phyloP scores from a whole-genome alignment of 2,329 filamentous ascomycete genomes.

The Calonectria crousiana region DNA sequence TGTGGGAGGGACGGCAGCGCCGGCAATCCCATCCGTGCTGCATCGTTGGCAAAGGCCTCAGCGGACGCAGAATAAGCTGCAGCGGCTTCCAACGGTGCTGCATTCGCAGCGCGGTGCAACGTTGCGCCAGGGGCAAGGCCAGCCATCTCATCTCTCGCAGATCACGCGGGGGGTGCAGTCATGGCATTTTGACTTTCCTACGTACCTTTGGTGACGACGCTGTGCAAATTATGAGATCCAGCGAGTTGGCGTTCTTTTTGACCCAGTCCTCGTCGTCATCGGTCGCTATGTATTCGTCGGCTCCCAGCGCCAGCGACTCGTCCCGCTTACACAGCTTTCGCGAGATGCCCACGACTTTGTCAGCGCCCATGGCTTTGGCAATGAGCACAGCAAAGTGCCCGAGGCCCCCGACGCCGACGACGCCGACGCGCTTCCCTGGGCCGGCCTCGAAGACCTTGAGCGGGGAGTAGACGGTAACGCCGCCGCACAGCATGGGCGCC shows the following conservation, averaged over 20 bases:
- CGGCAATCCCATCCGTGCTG: background rate
- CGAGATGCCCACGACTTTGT: constrained; percentile 68
- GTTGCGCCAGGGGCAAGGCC: background rate
- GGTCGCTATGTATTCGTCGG: constrained; percentile 68
- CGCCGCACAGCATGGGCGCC: constrained; percentile 86
- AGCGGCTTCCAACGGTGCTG: background rate
- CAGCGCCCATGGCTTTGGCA: constrained; percentile 70
- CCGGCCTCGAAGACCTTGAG: constrained; percentile 79
- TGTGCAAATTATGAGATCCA: constrained; percentile 80
- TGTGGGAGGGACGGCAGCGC: background rate
- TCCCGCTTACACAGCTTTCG: constrained; percentile 66
- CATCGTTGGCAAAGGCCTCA: background rate
- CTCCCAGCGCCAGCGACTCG: constrained; percentile 67
- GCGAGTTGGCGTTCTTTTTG: constrained; percentile 64
- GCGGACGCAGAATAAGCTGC: background rate
- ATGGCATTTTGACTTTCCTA: background rate
- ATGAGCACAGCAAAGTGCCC: constrained; percentile 77
- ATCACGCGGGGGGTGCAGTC: background rate
- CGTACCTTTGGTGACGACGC: constrained; percentile 64
- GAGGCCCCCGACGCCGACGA: constrained; percentile 78
- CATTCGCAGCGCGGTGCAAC: background rate
- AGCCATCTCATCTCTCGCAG: background rate
- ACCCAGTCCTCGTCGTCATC: constrained; percentile 64
- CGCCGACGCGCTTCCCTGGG: constrained; percentile 79
- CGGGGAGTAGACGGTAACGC: constrained; percentile 82